phyloP scores from a whole-genome alignment of 2,329 filamentous ascomycete species.

The Aspergillus latus region DNA sequence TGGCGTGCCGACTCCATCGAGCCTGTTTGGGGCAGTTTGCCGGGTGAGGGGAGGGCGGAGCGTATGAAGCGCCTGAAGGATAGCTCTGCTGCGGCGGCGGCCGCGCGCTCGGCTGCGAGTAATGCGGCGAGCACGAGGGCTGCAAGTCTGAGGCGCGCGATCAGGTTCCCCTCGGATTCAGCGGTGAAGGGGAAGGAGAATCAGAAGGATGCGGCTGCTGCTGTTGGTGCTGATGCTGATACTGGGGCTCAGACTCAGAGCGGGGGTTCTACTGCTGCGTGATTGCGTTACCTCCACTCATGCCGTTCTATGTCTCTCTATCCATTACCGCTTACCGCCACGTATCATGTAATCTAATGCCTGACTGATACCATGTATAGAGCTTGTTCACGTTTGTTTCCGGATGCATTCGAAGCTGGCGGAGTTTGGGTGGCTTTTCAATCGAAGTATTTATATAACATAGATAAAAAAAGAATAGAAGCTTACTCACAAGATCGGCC shows the following conservation, averaged over 20 bases:
- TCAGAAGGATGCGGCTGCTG: not conserved
- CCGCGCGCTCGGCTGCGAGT: slow-evolving; percentile 13
- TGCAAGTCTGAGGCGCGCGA: slow-evolving; percentile 7
- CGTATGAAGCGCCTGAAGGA: slow-evolving; percentile 39
- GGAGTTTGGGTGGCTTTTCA: not conserved
- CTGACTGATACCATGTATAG: not conserved
- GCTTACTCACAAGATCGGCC: too few species aligned
- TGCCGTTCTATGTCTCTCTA: not conserved
- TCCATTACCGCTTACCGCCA: not conserved
- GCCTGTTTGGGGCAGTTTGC: slow-evolving; percentile 40
- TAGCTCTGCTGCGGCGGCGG: slow-evolving; percentile 24
- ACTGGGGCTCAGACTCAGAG: not conserved
- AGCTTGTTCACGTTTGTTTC: not conserved
- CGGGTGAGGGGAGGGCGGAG: slow-evolving; percentile 40
- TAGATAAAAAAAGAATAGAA: not conserved
- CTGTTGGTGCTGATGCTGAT: not conserved
- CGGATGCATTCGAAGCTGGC: not conserved
- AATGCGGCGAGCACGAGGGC: slow-evolving; percentile 16
- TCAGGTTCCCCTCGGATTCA: slow-evolving; percentile 7
- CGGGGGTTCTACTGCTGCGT: not conserved
- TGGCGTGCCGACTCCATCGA: slow-evolving; percentile 48
- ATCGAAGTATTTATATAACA: not conserved
- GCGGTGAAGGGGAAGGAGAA: not conserved
- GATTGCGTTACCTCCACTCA: not conserved
- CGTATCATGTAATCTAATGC: not conserved